Percentiles rank a stretch among this genome's conserved stretches.
Conservation (phyloP, 352 stramenopile species). For the Globisporangium emineosum region DNA sequence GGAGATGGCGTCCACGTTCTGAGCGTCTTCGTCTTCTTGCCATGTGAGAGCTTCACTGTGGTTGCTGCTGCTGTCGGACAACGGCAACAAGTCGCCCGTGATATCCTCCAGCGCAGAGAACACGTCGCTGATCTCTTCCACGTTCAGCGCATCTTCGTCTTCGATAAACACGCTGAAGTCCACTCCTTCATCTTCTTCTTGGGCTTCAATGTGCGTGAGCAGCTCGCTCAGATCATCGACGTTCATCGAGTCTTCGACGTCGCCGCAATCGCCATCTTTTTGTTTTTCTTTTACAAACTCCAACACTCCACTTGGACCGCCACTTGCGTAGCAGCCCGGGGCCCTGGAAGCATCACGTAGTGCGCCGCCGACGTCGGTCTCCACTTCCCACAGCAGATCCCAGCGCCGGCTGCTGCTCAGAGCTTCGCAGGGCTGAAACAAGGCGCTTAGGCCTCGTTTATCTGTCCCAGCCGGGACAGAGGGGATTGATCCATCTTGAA, state of each 20-base stretch:
- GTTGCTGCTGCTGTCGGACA: neutral
- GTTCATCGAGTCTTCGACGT: conserved; percentile 37
- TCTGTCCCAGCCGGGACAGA: conserved; percentile 17
- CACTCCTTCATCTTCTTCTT: conserved; percentile 26
- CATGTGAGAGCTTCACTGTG: neutral
- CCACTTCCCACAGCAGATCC: conserved; percentile 9
- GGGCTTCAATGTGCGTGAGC: conserved; percentile 49
- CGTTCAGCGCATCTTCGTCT: conserved; percentile 46
- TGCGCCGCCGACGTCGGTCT: neutral
- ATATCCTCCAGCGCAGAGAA: conserved; percentile 37
- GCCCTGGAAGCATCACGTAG: conserved; percentile 9
- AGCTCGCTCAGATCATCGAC: conserved; percentile 55
- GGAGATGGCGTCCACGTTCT: conserved; percentile 29
- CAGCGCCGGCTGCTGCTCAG: neutral
- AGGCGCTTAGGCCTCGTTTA: conserved; percentile 29
- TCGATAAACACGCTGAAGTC: conserved; percentile 52
- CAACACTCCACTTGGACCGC: conserved; percentile 11
- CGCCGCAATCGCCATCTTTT: conserved; percentile 21
- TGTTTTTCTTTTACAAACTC: conserved; percentile 20
- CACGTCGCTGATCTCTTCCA: conserved; percentile 57
- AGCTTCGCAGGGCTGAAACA: conserved; percentile 21
- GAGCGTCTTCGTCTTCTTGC: conserved; percentile 14
- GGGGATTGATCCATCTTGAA: conserved; percentile 14
- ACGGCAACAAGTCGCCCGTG: neutral
- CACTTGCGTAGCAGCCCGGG: conserved; percentile 10